Evolutionary conservation across 345 rosid genomes (phyloP).

Genomic region (Salix koriyanagi): DNA sequence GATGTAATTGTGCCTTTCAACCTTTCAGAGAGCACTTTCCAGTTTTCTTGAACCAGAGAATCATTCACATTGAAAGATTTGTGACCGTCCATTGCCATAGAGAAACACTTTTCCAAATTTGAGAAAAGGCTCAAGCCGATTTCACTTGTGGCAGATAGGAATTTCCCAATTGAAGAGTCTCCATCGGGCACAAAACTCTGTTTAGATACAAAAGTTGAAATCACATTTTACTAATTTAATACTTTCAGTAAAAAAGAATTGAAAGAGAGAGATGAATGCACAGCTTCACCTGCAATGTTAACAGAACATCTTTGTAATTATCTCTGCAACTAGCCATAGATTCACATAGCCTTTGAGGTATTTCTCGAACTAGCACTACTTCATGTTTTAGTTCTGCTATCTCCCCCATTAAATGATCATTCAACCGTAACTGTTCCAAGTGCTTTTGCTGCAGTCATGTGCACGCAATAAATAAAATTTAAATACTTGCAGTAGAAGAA

Average conservation of each 20-base stretch:
- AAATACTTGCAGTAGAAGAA: not conserved
- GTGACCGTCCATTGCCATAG: constrained; percentile 27
- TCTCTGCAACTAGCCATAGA: constrained; percentile 53
- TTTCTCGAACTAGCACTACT: constrained; percentile 31
- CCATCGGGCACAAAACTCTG: constrained; percentile 50
- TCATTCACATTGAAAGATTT: constrained; percentile 23
- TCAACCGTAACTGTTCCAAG: constrained; percentile 47
- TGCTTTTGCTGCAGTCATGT: constrained; percentile 50
- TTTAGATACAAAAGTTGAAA: constrained; percentile 16
- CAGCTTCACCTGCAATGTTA: constrained; percentile 51
- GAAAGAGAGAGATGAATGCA: not conserved
- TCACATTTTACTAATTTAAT: constrained; percentile 1
- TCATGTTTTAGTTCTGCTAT: constrained; percentile 59
- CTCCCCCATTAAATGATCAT: constrained; percentile 52
- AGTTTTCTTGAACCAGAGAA: constrained; percentile 38
- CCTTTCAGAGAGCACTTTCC: constrained; percentile 44
- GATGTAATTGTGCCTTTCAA: constrained; percentile 40
- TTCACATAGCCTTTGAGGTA: constrained; percentile 45
- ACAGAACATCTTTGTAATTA: constrained; percentile 43
- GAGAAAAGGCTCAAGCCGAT: constrained; percentile 55
- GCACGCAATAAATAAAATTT: constrained; percentile 10
- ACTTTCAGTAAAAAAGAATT: not conserved
- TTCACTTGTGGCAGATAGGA: constrained; percentile 49
- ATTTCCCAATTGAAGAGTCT: constrained; percentile 45
- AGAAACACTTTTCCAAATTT: constrained; percentile 52